These are phyloP conservation scores for Boletus pseudo-olivaceus DNA, from an alignment of 768 basidiomycete genomes.

Conservation along the genomic window DNA sequence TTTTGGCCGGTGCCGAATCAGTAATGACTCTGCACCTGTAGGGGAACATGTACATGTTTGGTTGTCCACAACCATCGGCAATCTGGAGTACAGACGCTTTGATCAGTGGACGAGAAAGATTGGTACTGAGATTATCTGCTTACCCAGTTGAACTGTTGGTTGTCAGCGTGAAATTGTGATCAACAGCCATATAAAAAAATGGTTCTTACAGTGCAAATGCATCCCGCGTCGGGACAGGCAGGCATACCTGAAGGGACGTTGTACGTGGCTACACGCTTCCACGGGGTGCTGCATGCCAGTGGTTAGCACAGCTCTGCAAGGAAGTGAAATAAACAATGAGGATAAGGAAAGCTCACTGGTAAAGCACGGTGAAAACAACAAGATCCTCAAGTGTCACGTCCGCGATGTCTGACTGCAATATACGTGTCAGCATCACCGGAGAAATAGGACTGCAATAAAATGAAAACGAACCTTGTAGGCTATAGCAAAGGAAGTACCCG, in stretches of 20 bases:
- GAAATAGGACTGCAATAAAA: background rate
- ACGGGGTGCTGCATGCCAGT: conserved; percentile 9
- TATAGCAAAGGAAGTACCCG: conserved; percentile 9
- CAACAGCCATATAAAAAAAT: background rate
- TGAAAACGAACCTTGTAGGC: conserved; percentile 12
- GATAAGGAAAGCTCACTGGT: background rate
- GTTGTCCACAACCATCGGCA: conserved; percentile 4
- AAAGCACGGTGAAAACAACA: background rate
- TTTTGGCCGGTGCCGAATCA: background rate
- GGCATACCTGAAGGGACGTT: conserved; percentile 6
- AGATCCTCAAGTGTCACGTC: background rate
- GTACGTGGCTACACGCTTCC: background rate
- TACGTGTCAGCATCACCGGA: background rate
- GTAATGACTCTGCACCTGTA: background rate
- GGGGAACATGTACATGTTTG: conserved; percentile 6
- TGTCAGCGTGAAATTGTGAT: background rate
- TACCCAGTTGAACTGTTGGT: conserved; percentile 9
- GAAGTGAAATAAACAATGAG: background rate
- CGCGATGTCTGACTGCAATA: background rate
- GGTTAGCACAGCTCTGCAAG: background rate
- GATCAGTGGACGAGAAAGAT: background rate
- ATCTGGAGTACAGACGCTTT: background rate
- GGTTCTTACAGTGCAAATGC: conserved; percentile 3
- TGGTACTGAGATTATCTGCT: background rate
- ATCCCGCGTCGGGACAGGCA: background rate